phyloP scores from a whole-genome alignment of 371 early-diverging fungal genomes.

The Funneliformis caledonium region DNA sequence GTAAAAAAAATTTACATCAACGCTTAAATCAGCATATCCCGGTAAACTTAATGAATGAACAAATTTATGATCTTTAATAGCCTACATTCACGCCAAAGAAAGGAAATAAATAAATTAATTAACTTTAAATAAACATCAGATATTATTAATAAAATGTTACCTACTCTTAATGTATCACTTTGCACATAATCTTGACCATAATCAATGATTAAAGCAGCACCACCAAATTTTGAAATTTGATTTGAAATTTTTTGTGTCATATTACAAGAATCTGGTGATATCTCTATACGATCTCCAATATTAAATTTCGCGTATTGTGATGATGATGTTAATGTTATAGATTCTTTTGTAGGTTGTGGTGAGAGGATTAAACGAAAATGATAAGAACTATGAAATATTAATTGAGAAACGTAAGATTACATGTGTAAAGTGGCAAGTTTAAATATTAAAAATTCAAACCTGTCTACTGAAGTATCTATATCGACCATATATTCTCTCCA shows the following conservation, averaged over 20 bases:
- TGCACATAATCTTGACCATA: slow-evolving; percentile 86
- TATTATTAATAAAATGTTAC: slow-evolving; percentile 28
- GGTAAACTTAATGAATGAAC: slow-evolving; percentile 77
- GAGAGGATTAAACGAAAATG: slow-evolving; percentile 84
- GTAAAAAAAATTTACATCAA: slow-evolving; percentile 90
- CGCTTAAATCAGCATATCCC: slow-evolving; percentile 89
- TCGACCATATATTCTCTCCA: slow-evolving; percentile 93
- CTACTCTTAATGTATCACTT: slow-evolving; percentile 82
- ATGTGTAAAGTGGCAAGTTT: not conserved
- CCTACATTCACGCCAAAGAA: slow-evolving; percentile 54
- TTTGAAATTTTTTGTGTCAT: slow-evolving; percentile 68
- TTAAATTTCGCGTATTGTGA: slow-evolving; percentile 50
- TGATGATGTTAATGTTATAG: slow-evolving; percentile 29
- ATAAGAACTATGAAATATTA: slow-evolving; percentile 53
- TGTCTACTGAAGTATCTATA: slow-evolving; percentile 66
- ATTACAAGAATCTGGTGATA: slow-evolving; percentile 80
- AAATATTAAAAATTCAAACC: slow-evolving; percentile 45
- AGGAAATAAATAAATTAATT: not conserved
- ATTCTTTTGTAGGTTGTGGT: slow-evolving; percentile 67
- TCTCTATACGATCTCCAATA: slow-evolving; percentile 80
- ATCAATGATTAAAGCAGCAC: slow-evolving; percentile 85
- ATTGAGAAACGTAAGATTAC: not conserved
- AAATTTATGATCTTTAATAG: slow-evolving; percentile 84
- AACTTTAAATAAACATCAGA: no score
- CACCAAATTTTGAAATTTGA: slow-evolving; percentile 62